A percentile compares a stretch with the other conserved stretches of the same genome.
phyloP scores from a whole-genome alignment of 1,284 basidiomycete genomes.

The Pisolithus thermaeus region DNA sequence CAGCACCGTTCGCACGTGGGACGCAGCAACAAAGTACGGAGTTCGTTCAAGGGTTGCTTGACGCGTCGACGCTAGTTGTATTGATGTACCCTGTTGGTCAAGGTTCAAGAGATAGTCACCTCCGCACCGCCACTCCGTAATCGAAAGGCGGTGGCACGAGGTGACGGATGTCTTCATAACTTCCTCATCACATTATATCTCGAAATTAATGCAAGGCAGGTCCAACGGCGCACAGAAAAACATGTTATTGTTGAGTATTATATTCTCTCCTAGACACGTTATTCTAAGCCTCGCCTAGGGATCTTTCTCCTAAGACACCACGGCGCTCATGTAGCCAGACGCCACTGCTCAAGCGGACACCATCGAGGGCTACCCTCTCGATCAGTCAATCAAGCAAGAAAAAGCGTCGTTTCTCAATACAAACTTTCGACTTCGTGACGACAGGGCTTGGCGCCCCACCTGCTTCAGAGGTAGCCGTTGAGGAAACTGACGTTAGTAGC shows the following conservation, averaged over 20 bases:
- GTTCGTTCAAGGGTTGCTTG: too few species aligned
- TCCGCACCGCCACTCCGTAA: too few species aligned
- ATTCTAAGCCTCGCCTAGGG: slow-evolving; percentile 20
- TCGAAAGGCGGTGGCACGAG: too few species aligned
- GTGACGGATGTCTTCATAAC: too few species aligned
- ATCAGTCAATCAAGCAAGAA: slow-evolving; percentile 27
- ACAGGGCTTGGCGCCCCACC: slow-evolving; percentile 17
- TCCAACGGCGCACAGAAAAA: too few species aligned
- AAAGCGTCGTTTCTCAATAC: slow-evolving; percentile 27
- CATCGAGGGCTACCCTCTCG: slow-evolving; percentile 25
- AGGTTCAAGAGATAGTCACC: too few species aligned
- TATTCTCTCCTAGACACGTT: slow-evolving; percentile 4
- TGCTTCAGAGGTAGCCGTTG: slow-evolving; percentile 17
- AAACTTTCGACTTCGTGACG: slow-evolving; percentile 24
- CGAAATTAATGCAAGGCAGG: too few species aligned
- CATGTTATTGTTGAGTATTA: slow-evolving; percentile 28
- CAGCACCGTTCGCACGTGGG: too few species aligned
- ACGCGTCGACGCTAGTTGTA: too few species aligned
- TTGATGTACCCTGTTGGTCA: too few species aligned
- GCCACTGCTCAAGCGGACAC: slow-evolving; percentile 27
- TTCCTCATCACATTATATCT: too few species aligned
- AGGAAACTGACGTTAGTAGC: slow-evolving; percentile 26
- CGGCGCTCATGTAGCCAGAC: slow-evolving; percentile 19
- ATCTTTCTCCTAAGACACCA: slow-evolving; percentile 25
- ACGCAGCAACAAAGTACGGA: too few species aligned